Evolutionary conservation across 257 asterid species (phyloP), one percentile per base, ranked within the genome.

Genomic region (Fraxinus cuspidata): DNA sequence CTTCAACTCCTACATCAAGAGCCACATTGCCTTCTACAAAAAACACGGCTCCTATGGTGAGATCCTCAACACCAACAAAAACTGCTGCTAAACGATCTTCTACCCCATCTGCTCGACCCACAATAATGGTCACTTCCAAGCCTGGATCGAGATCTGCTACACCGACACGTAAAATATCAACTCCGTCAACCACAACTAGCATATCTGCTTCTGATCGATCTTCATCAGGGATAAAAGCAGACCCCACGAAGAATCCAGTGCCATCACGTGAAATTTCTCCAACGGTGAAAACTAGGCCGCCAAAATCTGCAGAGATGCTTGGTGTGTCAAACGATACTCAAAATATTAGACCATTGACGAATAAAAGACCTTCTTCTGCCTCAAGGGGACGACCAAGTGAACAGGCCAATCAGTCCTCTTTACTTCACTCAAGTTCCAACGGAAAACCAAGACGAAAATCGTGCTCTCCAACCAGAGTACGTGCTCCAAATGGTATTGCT

Each of bases 361-460:
- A 86, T n/a, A 89, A 79, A 80, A 84, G 97, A 87, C 89, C 95
- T n/a, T 83, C 83, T 73, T 92, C 96, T 56, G 92, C 92, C 35
- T 83, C 97, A 38, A 85, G 90, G 73, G 92, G 86, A 80, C 85
- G 92, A 74, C 77, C 78, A 18, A 77, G 71, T 71, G 77, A 79
- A 19, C 76, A 88, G 21, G 34, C 73, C 32, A 70, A 83, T 15
- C 82, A 19, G 56, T 51, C 78, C 15, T 73, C 92, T 76, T 77
- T 85, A n/a, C 12, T 72, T 40, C 70, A 73, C 7, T 12, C 82
- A n/a, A 74, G 19, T 31, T 65, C 83, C 18, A 77, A 77, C 25
- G 87, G 73, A 56, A 87, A 81, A 67, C 91, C 86, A 63, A 84
- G 90, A 15, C 92, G 85, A 69, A 85, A 88, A 16, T 87, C 96